Evolutionary conservation across 2,329 filamentous ascomycete species (phyloP), one percentile per base, ranked within the genome.

Genomic region (Hymenoscyphus infarciens): DNA sequence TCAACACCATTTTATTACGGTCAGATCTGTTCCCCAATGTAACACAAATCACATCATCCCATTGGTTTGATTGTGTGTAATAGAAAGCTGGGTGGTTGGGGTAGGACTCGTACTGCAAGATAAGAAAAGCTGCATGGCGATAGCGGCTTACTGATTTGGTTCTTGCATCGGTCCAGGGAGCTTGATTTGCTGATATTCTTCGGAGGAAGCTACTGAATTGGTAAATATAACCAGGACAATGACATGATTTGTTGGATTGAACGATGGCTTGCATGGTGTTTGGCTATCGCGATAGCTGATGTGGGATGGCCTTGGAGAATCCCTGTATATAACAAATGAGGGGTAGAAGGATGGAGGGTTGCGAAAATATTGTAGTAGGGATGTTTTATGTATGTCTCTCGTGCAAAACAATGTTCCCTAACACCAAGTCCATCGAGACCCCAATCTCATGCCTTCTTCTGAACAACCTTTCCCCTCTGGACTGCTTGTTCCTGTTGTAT

Each of bases 61-160:
- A 68, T 66, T 45, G 35, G 59, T 58, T 29, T 56, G 59, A 66
- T 45, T 42, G 59, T 58, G 35, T 56, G 59, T 57, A 61, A 60
- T 49, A 29, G 38, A 55, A 56, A 63, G 39, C 31, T 59, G 61
- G 52, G 60, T 16, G 15, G 10, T 39, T 11, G 33, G 33, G 33
- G 33, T 35, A 35, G 33, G 2, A 35, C 10, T 15, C 8, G 8
- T 35, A 35, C 33, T 22, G 59, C 29, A n/a, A 7, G 45, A 59
- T 66, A 69, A 67, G 68, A 69, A 61, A 29, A 66, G 60, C 57
- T 67, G 63, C 64, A 63, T 19, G 16, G 54, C 56, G 61, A 64
- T 63, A 65, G 53, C 61, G 22, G 13, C 25, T 27, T 27, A 27
- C 25, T 27, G 25, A 27, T 27, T 27, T 27, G 25, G 25, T n/a